phyloP scores from a whole-genome alignment of 352 stramenopile genomes.

The Phytophthora pisi region DNA sequence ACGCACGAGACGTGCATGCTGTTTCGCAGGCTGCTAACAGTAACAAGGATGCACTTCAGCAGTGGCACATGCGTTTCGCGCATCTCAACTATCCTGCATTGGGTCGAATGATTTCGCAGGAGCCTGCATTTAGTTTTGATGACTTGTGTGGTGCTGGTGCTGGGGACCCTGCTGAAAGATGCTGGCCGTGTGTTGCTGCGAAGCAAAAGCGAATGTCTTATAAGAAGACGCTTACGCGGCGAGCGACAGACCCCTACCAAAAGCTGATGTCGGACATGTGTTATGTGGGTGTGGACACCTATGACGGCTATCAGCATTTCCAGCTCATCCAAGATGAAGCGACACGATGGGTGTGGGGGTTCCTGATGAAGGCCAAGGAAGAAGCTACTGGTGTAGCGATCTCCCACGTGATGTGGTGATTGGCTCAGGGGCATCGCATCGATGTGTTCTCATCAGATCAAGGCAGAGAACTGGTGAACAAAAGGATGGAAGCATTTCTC shows the following conservation, averaged over 20 bases:
- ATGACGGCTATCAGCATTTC: not conserved
- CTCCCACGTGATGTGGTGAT: not conserved
- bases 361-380: not conserved
- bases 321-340: not conserved
- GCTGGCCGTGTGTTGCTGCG: not conserved
- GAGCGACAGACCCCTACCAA: not conserved
- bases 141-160: not conserved
- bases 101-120: not conserved
- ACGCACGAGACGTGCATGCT: not conserved
- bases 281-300: not conserved
- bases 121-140: not conserved
- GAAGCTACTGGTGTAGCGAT: not conserved
- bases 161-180: not conserved
- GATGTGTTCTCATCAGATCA: constrained; percentile 1
- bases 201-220: not conserved
- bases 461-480: not conserved
- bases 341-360: constrained; percentile 2
- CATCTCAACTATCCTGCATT: not conserved
- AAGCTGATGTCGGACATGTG: not conserved
- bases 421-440: constrained; percentile 2
- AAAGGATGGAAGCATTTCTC: constrained; percentile 5
- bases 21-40: not conserved
- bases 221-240: not conserved
- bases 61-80: not conserved
- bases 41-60: not conserved